A percentile compares a stretch with the other conserved stretches of the same genome.
phyloP scores from a whole-genome alignment of 2,329 filamentous ascomycete genomes.

The Ascochyta koolunga region DNA sequence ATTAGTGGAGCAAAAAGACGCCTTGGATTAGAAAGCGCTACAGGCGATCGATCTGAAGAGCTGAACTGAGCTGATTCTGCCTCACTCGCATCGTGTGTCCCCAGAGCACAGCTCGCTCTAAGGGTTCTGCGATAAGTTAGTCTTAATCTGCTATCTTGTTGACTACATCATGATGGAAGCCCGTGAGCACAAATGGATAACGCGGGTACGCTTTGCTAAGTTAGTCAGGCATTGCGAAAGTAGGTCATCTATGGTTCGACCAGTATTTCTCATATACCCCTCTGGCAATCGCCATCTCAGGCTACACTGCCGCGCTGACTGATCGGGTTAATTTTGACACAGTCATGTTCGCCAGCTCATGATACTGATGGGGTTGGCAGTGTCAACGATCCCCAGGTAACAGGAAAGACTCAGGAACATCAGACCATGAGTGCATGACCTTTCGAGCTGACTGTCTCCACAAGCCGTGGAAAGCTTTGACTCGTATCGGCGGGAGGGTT shows the following conservation, averaged over 20 bases:
- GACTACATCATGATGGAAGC: constrained; percentile 3
- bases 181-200: constrained; percentile 4
- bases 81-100: not conserved
- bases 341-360: not conserved
- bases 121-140: not conserved
- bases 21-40: not conserved
- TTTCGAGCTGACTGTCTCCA: not conserved
- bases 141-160: not conserved
- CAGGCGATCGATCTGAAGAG: not conserved
- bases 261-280: not conserved
- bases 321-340: no score
- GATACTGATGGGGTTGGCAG: not conserved
- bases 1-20: not conserved
- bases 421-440: constrained; percentile 7
- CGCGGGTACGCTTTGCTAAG: constrained; percentile 4
- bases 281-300: not conserved
- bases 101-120: not conserved
- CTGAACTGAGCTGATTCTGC: not conserved
- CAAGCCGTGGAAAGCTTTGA: not conserved
- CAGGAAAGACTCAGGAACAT: not conserved
- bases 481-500: constrained; percentile 5
- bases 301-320: not conserved
- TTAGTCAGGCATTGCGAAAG: constrained; percentile 9
- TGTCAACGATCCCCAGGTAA: constrained; percentile 7
- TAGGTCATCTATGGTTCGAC: not conserved